Evolutionary conservation across 805 yeast species (phyloP).

Genomic region (Kazachstania psychrophila): DNA sequence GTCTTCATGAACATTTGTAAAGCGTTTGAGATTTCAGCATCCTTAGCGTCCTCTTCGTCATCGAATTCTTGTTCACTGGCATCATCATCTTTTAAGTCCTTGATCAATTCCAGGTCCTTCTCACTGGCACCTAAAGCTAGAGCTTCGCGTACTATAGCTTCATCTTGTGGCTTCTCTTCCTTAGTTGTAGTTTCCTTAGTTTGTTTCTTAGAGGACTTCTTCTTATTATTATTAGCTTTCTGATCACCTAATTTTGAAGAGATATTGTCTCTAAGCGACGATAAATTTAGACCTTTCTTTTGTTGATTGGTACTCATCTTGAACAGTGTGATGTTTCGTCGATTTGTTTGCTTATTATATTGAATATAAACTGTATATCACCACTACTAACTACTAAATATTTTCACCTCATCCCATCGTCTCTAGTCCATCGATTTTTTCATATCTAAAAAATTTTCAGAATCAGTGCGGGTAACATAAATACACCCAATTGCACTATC

Average conservation of each 20-base stretch:
- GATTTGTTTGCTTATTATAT: too few relatives aligned
- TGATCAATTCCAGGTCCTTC: slow-evolving; percentile 61
- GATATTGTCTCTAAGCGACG: slow-evolving; percentile 59
- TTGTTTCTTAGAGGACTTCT: slow-evolving; percentile 18
- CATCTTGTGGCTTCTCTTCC: slow-evolving; percentile 6
- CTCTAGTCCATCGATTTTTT: too few relatives aligned
- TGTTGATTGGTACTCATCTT: slow-evolving; percentile 1
- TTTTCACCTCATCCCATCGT: slow-evolving; percentile 6
- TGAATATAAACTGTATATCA: too few relatives aligned
- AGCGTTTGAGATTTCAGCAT: slow-evolving; percentile 42
- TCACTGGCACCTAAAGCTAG: slow-evolving; percentile 77
- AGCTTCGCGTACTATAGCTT: slow-evolving; percentile 57
- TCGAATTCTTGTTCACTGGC: slow-evolving; percentile 35
- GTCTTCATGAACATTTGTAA: slow-evolving; percentile 53
- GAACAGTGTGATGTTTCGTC: too few relatives aligned
- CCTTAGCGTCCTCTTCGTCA: slow-evolving; percentile 27
- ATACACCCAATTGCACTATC: too few relatives aligned
- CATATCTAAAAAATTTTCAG: slow-evolving; percentile 3
- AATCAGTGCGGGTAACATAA: background rate
- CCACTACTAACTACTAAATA: background rate
- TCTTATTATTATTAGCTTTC: slow-evolving; percentile 17
- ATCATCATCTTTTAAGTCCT: slow-evolving; percentile 41
- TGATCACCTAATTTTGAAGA: slow-evolving; percentile 39
- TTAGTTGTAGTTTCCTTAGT: slow-evolving; percentile 7
- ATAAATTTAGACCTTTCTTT: slow-evolving; percentile 20